Conservation (phyloP, 2,329 filamentous ascomycete genomes). For the Leptographium procerum region DNA sequence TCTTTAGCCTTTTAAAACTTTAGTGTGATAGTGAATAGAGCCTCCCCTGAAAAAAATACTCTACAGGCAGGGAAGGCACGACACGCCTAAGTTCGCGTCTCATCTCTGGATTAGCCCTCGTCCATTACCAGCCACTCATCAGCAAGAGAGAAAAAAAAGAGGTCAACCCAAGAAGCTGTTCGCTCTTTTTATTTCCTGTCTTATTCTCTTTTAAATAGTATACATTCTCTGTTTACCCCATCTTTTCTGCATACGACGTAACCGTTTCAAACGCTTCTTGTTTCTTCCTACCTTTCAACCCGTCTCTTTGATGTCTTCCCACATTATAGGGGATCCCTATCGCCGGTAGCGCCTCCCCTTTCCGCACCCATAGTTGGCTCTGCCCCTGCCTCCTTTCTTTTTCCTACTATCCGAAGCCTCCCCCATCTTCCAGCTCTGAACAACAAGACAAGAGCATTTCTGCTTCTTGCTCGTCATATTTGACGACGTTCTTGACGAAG, state of each 20-base stretch:
- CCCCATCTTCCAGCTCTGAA: not conserved
- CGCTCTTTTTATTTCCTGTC: not conserved
- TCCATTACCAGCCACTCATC: not conserved
- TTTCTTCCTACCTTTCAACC: not conserved
- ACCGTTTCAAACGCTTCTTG: not conserved
- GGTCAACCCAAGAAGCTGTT: not conserved
- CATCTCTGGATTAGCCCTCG: not conserved
- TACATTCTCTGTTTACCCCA: not conserved
- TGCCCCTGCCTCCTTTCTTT: constrained; percentile 13
- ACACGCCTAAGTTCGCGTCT: constrained; percentile 9
- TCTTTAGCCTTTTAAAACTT: not conserved
- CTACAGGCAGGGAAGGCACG: constrained; percentile 5
- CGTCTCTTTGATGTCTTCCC: constrained; percentile 9
- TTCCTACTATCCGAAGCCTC: not conserved
- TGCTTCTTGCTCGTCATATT: not conserved
- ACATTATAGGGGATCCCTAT: constrained; percentile 11
- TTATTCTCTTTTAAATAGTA: not conserved
- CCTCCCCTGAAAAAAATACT: not conserved
- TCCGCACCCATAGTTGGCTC: constrained; percentile 7
- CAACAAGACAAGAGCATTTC: not conserved
- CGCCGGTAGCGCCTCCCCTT: constrained; percentile 12
- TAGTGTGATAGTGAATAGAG: not conserved
- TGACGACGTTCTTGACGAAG: not conserved
- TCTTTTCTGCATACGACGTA: not conserved
- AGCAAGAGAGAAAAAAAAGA: not conserved